phyloP scores from a whole-genome alignment of 805 yeast genomes.

The Yarrowia alimentaria region DNA sequence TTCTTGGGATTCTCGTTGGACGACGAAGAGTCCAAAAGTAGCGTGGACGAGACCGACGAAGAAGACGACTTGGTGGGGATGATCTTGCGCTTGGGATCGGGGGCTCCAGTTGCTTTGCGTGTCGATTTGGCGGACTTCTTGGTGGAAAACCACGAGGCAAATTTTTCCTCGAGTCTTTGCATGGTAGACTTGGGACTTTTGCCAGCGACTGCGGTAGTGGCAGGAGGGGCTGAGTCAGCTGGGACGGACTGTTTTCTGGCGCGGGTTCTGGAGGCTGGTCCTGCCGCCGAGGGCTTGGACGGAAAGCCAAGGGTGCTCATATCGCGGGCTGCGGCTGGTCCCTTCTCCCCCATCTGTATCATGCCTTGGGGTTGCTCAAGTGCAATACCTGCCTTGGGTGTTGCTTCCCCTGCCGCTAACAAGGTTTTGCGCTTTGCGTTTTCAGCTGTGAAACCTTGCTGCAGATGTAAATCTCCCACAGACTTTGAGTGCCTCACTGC shows the following conservation, averaged over 20 bases:
- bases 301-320: conserved; percentile 12
- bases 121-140: not conserved
- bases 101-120: not conserved
- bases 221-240: not conserved
- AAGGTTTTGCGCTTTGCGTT: not conserved
- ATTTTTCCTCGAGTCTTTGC: conserved; percentile 27
- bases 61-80: conserved; percentile 25
- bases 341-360: conserved; percentile 24
- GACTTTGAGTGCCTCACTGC: conserved; percentile 22
- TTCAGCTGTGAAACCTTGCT: conserved; percentile 12
- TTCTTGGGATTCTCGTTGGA: conserved; percentile 17
- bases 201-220: not conserved
- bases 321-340: conserved; percentile 15
- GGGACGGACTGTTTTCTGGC: not conserved
- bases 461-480: conserved; percentile 24
- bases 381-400: no score
- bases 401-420: not conserved
- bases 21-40: conserved; percentile 25
- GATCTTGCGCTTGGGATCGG: conserved; percentile 5
- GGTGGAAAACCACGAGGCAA: conserved; percentile 24
- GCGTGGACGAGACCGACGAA: conserved; percentile 19
- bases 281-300: conserved; percentile 2
- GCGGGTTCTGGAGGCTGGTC: not conserved
- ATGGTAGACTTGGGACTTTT: conserved; percentile 27
- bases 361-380: conserved; percentile 1